These are phyloP conservation scores for Peterozyma xylosa DNA, from an alignment of 805 yeast genomes.

Conservation along the genomic window DNA sequence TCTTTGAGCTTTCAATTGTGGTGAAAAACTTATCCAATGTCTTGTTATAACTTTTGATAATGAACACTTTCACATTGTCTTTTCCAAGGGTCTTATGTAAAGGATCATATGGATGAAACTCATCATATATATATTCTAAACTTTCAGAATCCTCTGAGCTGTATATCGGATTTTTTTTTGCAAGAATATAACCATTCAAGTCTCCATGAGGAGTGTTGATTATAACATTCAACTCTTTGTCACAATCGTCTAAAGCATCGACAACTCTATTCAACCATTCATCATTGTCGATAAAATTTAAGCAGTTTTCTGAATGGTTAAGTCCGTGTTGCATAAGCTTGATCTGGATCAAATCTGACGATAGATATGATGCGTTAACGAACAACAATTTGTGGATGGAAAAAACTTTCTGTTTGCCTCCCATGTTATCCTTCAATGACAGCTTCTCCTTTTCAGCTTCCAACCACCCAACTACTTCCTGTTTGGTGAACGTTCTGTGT, in stretches of 20 bases:
- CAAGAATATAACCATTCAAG: slow-evolving; percentile 53
- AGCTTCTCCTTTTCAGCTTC: slow-evolving; percentile 20
- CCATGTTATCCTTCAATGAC: not conserved
- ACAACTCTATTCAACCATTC: slow-evolving; percentile 24
- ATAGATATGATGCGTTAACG: slow-evolving; percentile 61
- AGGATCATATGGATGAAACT: slow-evolving; percentile 49
- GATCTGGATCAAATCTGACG: slow-evolving; percentile 71
- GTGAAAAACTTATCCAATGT: slow-evolving; percentile 83
- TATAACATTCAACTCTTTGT: slow-evolving; percentile 30
- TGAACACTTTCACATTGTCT: slow-evolving; percentile 28
- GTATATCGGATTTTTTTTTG: slow-evolving; percentile 48
- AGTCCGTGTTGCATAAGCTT: slow-evolving; percentile 39
- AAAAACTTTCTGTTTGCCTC: slow-evolving; percentile 32
- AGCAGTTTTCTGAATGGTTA: slow-evolving; percentile 26
- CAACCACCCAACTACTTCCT: slow-evolving; percentile 32
- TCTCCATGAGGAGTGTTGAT: slow-evolving; percentile 24
- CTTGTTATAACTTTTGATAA: slow-evolving; percentile 61
- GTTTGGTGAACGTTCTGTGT: slow-evolving; percentile 18
- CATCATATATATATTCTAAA: slow-evolving; percentile 38
- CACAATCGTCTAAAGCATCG: slow-evolving; percentile 39
- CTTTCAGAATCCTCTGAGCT: slow-evolving; percentile 31
- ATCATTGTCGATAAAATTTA: slow-evolving; percentile 21
- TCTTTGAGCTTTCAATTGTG: slow-evolving; percentile 74
- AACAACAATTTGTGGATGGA: slow-evolving; percentile 68
- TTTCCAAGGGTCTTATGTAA: slow-evolving; percentile 15